Percentiles rank a stretch among this genome's conserved stretches.
Conservation (phyloP, 306 rosid genomes). For the Dalbergia oliveri region DNA sequence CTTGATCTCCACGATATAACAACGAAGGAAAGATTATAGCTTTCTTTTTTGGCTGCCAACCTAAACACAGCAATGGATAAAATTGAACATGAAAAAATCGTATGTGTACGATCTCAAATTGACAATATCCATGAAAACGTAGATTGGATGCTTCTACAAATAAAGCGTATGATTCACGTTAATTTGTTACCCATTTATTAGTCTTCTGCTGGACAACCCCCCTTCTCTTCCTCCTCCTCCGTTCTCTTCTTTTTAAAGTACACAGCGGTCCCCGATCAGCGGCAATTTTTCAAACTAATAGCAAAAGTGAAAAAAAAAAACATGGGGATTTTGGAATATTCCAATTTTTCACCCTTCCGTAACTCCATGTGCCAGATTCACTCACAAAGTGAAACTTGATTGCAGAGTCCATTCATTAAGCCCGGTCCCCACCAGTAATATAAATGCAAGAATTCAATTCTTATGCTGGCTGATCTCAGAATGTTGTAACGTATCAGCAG, state of each 20-base stretch:
- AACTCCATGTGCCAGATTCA: not conserved
- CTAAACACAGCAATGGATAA: not conserved
- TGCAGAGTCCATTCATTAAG: not conserved
- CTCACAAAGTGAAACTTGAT: not conserved
- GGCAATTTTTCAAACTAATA: no score
- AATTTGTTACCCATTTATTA: no score
- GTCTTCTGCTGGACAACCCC: no score
- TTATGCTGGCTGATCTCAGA: not conserved
- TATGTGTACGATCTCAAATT: not conserved
- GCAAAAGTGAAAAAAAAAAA: not conserved
- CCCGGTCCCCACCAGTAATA: not conserved
- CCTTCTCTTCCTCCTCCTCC: no score
- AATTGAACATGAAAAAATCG: not conserved
- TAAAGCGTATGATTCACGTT: no score
- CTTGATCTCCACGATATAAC: not conserved
- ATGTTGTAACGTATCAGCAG: not conserved
- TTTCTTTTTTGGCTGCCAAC: not conserved
- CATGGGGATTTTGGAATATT: not conserved
- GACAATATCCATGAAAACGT: not conserved
- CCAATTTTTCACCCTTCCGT: not conserved
- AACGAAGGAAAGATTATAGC: not conserved
- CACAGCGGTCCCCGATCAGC: no score
- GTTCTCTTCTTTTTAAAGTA: no score
- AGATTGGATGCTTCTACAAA: no score
- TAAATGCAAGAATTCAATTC: slow-evolving; percentile 11